Base-by-base conservation (phyloP, 1,284 basidiomycete species). In the Trametes polyzona region DNA sequence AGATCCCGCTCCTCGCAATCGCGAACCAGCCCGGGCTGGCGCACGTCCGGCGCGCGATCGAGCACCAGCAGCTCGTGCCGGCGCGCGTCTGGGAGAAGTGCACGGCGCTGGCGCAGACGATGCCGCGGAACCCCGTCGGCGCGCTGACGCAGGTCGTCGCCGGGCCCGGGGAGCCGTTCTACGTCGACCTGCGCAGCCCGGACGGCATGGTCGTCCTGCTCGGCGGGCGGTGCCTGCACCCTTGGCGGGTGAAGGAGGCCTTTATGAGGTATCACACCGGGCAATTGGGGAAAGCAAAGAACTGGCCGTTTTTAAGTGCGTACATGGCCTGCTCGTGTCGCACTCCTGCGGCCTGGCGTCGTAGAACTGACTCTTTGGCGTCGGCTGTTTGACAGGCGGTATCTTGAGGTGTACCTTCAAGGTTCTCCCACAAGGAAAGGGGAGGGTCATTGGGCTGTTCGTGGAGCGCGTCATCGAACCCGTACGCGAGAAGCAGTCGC, bases 1-100 rank as follows among this genome's bases (percentile, higher is more conserved):
- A 52, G 11, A 46, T 63, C 4, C 44, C 58, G 2, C 41, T 57
- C 32, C 11, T 56, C 11, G 53, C 53, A 3, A 14, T 59, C n/a
- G 50, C 50, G 12, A 16, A 32, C 17, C 44, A 42, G 33, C 21
- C 26, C 2, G 53, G 50, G 29, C 29, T 21, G 29, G n/a, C 29
- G 24, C 4, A 47, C n/a, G 33, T 58, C 7, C 50, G 27, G 9
- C 21, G 50, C 4, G 37, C 39, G 21, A 39, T 58, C 11, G 49
- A n/a, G 6, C 35, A 36, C 12, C 48, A 55, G 33, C 17, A n/a
- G 10, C 47, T 42, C 39, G 19, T 37, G 27, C 9, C 19, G 23
- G 19, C 9, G 16, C 23, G 12, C 9, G 12, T 32, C n/a, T n/a
- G 23, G 36, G 29, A 39, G n/a, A 21, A 27, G 1, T 52, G 44